Conservation (phyloP, 176 grass and related monocot species). For the Bromus sterilis region DNA sequence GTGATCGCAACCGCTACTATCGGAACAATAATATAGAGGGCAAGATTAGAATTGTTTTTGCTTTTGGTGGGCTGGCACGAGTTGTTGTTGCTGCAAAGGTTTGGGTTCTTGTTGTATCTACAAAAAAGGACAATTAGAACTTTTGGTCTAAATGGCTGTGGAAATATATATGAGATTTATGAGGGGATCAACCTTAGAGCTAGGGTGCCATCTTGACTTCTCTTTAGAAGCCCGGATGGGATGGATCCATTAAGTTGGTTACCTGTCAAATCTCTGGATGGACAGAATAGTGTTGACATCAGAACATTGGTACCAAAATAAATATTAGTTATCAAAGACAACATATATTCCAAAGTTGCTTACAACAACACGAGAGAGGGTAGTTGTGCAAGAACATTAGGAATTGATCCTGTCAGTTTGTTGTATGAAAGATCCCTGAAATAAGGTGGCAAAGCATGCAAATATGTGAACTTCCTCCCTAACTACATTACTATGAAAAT, state of each 20-base stretch:
- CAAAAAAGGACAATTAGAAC: background rate
- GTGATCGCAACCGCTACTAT: background rate
- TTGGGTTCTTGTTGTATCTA: constrained; percentile 24
- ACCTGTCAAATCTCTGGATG: constrained; percentile 43
- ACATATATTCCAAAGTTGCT: background rate
- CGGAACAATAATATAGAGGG: constrained; percentile 21
- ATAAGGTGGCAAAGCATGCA: background rate
- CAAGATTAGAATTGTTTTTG: constrained; percentile 5
- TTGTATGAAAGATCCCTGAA: constrained; percentile 73
- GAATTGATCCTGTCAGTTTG: constrained; percentile 48
- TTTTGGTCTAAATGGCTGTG: background rate
- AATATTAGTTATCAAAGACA: background rate
- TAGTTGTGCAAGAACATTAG: constrained; percentile 37
- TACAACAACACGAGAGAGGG: constrained; percentile 38
- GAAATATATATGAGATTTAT: background rate
- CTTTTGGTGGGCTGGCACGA: constrained; percentile 14
- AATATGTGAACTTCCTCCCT: background rate
- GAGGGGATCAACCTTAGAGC: background rate
- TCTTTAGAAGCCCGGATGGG: constrained; percentile 37
- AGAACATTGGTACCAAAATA: background rate
- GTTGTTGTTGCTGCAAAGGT: constrained; percentile 25
- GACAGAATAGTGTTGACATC: background rate
- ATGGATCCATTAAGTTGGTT: constrained; percentile 45
- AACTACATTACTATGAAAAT: background rate
- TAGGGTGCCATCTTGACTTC: constrained; percentile 25